Evolutionary conservation across 129 eudicot genomes (phyloP).

Genomic region (Rutidosis leptorrhynchoides): DNA sequence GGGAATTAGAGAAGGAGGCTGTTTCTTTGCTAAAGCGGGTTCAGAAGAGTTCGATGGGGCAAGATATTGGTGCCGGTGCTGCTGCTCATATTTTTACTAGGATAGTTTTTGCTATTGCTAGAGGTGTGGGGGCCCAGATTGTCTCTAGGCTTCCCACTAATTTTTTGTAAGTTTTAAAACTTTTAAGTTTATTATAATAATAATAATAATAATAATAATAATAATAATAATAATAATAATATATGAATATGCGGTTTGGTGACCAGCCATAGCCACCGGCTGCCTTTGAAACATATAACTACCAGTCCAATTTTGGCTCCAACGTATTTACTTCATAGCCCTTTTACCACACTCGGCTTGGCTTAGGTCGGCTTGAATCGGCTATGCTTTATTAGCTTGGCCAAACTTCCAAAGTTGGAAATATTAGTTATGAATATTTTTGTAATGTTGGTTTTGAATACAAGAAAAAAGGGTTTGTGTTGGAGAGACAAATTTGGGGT

Average conservation of each 20-base stretch:
- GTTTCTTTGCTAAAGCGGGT: no score
- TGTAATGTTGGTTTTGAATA: slow-evolving; percentile 21
- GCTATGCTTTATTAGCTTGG: not conserved
- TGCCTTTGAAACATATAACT: slow-evolving; percentile 32
- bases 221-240: no score
- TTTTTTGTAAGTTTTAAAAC: no score
- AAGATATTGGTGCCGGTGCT: no score
- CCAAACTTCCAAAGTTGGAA: slow-evolving; percentile 21
- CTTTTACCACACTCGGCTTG: slow-evolving; percentile 4
- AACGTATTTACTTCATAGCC: slow-evolving; percentile 24
- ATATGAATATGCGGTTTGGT: slow-evolving; percentile 37
- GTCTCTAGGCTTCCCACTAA: no score
- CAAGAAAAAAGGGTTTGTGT: slow-evolving; percentile 24
- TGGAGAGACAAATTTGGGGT: slow-evolving; percentile 25
- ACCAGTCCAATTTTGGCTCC: slow-evolving; percentile 31
- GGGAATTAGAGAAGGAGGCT: no score
- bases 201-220: no score
- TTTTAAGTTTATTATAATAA: no score
- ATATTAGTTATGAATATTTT: slow-evolving; percentile 20
- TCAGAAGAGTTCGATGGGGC: no score
- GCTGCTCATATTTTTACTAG: no score
- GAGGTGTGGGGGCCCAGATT: no score
- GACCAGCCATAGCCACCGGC: slow-evolving; percentile 40
- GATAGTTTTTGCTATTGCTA: no score
- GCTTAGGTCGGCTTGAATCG: slow-evolving; percentile 23